Evolutionary conservation across 208 protist species (phyloP).

Genomic region (Crithidia thermophila): DNA sequence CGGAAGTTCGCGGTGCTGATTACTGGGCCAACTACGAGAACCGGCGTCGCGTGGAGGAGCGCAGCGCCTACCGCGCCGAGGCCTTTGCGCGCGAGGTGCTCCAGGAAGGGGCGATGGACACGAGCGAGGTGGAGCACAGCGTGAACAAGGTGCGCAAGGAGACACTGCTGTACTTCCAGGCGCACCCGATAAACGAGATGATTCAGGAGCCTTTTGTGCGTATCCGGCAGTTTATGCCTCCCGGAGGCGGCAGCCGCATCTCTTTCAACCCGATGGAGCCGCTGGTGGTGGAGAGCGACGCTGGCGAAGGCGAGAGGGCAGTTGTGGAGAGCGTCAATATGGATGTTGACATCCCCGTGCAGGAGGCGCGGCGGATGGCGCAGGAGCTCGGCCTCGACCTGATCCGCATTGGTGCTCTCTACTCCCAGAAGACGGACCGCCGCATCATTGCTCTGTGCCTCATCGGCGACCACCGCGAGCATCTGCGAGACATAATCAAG

Average conservation of each 20-base stretch:
- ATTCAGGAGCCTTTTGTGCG: slow-evolving; percentile 89
- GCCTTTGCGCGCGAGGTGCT: slow-evolving; percentile 56
- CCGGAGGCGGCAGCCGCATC: slow-evolving; percentile 32
- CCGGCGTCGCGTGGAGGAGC: slow-evolving; percentile 51
- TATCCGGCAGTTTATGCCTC: slow-evolving; percentile 53
- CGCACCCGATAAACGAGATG: slow-evolving; percentile 91
- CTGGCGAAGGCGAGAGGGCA: neutral
- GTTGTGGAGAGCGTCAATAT: slow-evolving; percentile 43
- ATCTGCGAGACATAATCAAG: slow-evolving; percentile 80
- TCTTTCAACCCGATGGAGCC: slow-evolving; percentile 36
- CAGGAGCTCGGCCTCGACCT: slow-evolving; percentile 79
- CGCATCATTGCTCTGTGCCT: slow-evolving; percentile 79
- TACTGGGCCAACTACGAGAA: slow-evolving; percentile 67
- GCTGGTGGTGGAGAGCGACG: slow-evolving; percentile 1
- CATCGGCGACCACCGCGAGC: slow-evolving; percentile 82
- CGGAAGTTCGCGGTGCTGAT: slow-evolving; percentile 63
- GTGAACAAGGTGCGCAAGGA: slow-evolving; percentile 70
- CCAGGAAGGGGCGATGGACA: slow-evolving; percentile 77
- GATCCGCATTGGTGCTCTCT: slow-evolving; percentile 74
- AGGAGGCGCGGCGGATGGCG: slow-evolving; percentile 78
- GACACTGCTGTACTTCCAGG: slow-evolving; percentile 84
- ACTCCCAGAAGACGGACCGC: slow-evolving; percentile 70
- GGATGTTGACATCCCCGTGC: slow-evolving; percentile 72
- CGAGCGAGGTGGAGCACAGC: slow-evolving; percentile 69
- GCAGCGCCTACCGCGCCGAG: slow-evolving; percentile 38